These are phyloP conservation scores for Trypanosoma brucei DNA, from an alignment of 208 protist genomes.

Conservation along the genomic window DNA sequence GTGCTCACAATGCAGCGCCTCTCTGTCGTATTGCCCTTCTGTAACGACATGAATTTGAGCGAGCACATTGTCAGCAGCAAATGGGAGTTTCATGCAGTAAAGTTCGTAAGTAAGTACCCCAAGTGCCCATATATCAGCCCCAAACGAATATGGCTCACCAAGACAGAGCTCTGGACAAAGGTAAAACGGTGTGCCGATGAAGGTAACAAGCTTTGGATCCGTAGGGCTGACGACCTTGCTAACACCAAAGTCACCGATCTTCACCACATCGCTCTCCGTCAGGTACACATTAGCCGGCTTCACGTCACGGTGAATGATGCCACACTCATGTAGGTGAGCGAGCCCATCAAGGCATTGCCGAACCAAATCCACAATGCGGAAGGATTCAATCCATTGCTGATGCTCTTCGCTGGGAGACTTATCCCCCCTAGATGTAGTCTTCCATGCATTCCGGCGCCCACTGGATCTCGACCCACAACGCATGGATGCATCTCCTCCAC, in stretches of 20 bases:
- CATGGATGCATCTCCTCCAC: not conserved
- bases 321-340: constrained; percentile 73
- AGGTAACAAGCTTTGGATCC: constrained; percentile 65
- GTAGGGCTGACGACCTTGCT: constrained; percentile 62
- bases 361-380: constrained; percentile 60
- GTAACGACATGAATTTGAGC: constrained; percentile 83
- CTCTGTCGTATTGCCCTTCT: constrained; percentile 69
- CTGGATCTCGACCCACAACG: not conserved
- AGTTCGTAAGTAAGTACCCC: constrained; percentile 87
- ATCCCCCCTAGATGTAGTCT: not conserved
- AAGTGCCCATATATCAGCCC: constrained; percentile 82
- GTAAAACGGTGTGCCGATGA: constrained; percentile 90
- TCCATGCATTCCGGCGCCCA: not conserved
- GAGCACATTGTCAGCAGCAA: constrained; percentile 75
- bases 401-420: not conserved
- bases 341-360: constrained; percentile 81
- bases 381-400: constrained; percentile 55
- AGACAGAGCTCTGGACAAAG: constrained; percentile 84
- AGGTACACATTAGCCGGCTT: constrained; percentile 91
- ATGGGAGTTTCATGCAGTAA: constrained; percentile 77
- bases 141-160: constrained; percentile 81
- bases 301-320: constrained; percentile 90
- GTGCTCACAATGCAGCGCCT: constrained; percentile 37
- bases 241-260: constrained; percentile 89
- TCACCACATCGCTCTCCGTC: constrained; percentile 44